Evolutionary conservation across 345 rosid genomes (phyloP), one percentile per base, ranked within the genome.

Genomic region (Cochlearia excelsa): DNA sequence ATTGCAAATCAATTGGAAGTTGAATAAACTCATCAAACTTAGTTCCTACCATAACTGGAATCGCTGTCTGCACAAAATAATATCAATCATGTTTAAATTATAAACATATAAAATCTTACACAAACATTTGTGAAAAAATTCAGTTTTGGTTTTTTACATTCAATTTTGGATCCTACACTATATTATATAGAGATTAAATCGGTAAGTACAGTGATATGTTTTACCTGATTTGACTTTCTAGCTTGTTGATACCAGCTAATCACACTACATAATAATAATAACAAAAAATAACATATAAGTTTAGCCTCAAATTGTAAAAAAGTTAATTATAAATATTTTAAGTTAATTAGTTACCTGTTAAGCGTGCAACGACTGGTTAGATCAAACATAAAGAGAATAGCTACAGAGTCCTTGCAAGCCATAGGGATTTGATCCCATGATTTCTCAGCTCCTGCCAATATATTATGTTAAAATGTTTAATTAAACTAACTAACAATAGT

Each of bases 21-120:
- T 86, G 92, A 71, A 88, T 86, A 74, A 92, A 92, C 52, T 92
- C 98, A 56, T 92, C 98, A 64, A 92, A 92, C 77, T 92, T 88
- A 33, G 95, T 83, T 54, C 98, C 98, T 30, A 92, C 80, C 46
- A 92, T 50, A 16, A 92, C 77, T n/a, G 95, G 96, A 66, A 88
- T 84, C 40, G 96, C 98, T 26, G 77, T 86, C 95, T 88, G 59
- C 51, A 61, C 9, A 48, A 56, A 0, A 33, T 29, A 4, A 38
- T 34, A 16, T 34, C 3, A 34, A 34, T 6, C 37, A 34, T 34
- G 37, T 34, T 0, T 34, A 34, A 16, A 0, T 16, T 16, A 16
- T 16, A 16, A 16, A 16, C 23, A 16, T 16, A 16, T 16, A 16
- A 16, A 16, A 16, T 16, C 23, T 16, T 16, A 16, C 23, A 16